Evolutionary conservation across 352 stramenopile species (phyloP).

Genomic region (Phytopythium sindhum): DNA sequence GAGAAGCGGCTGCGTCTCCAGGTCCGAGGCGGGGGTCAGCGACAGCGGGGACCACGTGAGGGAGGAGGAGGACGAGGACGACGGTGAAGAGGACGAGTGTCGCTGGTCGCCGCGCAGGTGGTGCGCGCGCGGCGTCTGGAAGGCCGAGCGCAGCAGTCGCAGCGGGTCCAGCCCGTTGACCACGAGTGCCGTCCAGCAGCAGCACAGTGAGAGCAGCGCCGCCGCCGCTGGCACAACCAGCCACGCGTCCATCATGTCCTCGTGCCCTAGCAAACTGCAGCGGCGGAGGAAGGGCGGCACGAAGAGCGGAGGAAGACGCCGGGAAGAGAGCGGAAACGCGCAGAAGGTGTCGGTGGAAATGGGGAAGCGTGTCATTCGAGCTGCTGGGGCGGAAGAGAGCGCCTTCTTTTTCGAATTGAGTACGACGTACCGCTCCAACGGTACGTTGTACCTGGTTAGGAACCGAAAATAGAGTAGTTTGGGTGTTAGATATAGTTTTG

Average conservation of each 20-base stretch:
- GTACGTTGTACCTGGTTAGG: neutral
- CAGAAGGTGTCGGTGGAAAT: neutral
- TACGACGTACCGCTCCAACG: neutral
- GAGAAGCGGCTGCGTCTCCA: conserved; percentile 6
- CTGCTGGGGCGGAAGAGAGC: conserved; percentile 3
- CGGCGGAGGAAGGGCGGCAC: neutral
- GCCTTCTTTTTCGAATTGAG: neutral
- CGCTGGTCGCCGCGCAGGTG: conserved; percentile 9
- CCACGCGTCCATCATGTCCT: conserved; percentile 21
- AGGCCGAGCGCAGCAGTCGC: conserved; percentile 56
- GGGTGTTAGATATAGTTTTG: neutral
- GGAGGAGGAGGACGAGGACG: conserved; percentile 16
- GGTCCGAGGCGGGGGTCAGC: conserved; percentile 4
- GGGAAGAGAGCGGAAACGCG: neutral
- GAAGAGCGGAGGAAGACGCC: neutral
- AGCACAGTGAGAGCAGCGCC: conserved; percentile 38
- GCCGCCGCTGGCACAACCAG: conserved; percentile 34
- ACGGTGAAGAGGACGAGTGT: conserved; percentile 16
- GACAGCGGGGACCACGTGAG: conserved; percentile 6
- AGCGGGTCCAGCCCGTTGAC: conserved; percentile 59
- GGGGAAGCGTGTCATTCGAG: neutral
- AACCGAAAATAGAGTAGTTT: neutral
- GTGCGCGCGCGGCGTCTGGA: conserved; percentile 47
- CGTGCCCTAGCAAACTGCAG: too few relatives aligned
- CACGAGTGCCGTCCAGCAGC: conserved; percentile 35